A percentile compares a stretch with the other conserved stretches of the same genome.
Conservation (phyloP, 805 yeast genomes). For the Nakazawaea anatomiae region DNA sequence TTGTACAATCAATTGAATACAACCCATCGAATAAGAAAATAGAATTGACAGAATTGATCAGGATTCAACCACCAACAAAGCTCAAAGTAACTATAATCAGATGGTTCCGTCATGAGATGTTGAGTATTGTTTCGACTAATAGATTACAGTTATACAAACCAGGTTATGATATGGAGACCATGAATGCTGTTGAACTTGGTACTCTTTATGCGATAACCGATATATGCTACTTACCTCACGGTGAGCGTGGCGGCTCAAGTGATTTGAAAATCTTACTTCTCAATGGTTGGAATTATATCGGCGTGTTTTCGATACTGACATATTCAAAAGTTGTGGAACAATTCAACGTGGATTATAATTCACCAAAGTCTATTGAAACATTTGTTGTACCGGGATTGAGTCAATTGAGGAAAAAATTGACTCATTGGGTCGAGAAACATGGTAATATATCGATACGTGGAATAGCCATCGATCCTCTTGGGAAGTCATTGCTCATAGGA, state of each 20-base stretch:
- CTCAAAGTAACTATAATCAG: not conserved
- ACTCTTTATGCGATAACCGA: slow-evolving; percentile 6
- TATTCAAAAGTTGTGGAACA: not conserved
- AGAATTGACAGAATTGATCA: not conserved
- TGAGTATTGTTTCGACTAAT: slow-evolving; percentile 2
- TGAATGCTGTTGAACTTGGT: not conserved
- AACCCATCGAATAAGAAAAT: not conserved
- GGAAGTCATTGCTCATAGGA: not conserved
- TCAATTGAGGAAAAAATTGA: not conserved
- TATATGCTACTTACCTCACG: not conserved
- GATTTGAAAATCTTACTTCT: not conserved
- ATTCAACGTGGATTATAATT: not conserved
- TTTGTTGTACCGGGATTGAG: not conserved
- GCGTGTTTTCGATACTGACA: not conserved
- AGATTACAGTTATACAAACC: not conserved
- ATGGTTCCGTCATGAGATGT: not conserved
- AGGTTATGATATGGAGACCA: not conserved
- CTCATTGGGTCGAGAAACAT: not conserved
- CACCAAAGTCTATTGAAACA: not conserved
- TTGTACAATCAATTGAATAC: not conserved
- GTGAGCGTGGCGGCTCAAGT: not conserved
- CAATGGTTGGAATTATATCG: not conserved
- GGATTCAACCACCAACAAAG: not conserved
- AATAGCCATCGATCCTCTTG: slow-evolving; percentile 2
- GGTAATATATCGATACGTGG: slow-evolving; percentile 5